Base-by-base conservation (phyloP, 306 rosid genomes). In the Cicer arietinum region DNA sequence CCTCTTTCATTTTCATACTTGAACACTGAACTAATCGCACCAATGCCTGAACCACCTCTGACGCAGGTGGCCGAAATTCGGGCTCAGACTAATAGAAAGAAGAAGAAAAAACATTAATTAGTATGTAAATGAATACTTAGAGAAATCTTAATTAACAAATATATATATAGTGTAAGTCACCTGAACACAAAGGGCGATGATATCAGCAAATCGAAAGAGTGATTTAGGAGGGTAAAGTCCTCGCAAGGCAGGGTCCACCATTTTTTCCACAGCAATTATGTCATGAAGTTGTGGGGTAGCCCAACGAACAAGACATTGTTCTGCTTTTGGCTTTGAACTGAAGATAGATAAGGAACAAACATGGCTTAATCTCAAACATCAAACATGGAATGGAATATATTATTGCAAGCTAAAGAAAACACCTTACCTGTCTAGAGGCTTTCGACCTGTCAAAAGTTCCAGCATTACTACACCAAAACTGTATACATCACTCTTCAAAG, bases 221-320 rank as follows among this genome's bases (percentile, higher is more conserved):
- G 98, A 91, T 77, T 93, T 91, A 13, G 90, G 92, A 53, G 97
- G 97, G 85, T 89, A 93, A 43, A 93, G 88, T 61, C 98, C 98
- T 39, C 94, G 83, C 81, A 91, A 74, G 54, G 93, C 92, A 64
- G 96, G 98, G 54, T 91, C 97, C 54, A 79, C 97, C 82, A 93
- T 93, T 48, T 67, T 77, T 30, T 73, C 90, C 86, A 93, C 70
- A 7, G 94, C 90, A 68, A 81, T 86, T 1, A 83, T 75, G 85
- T 93, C 97, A 62, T 79, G 91, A 41, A 93, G 98, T 57, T 84
- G 96, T 12, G 98, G 97, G 11, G 80, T 75, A 68, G 97, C 97
- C 98, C 98, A 93, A 37, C 82, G 82, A 42, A 88, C 98, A 5
- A 93, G 96, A 74, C 83, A 78, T 64, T 89, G 94, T 71, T 91